Evolutionary conservation across 1,284 basidiomycete species (phyloP), one percentile per base, ranked within the genome.

Genomic region (Pascua guehoae): DNA sequence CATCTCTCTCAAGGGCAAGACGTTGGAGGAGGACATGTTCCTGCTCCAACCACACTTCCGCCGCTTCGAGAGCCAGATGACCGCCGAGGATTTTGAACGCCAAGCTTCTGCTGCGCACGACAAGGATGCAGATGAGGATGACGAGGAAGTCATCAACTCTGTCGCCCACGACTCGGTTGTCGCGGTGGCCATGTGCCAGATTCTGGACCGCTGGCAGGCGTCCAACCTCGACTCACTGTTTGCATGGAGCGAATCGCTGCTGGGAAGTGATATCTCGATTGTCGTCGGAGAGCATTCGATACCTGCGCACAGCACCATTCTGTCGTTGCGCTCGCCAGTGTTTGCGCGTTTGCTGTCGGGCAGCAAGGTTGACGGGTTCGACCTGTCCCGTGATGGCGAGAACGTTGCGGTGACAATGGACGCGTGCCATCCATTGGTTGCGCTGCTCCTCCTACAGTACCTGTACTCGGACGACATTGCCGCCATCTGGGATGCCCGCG

Each of bases 401-500:
- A 38, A 12, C 15, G n/a, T 39, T 5, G 43, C 24, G 11, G 41
- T 58, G 39, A 37, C 16, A 5, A 55, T 73, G 17, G 61, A 69
- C 36, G 70, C 60, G 9, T 67, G 64, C 40, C 69, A 73, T 51
- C 74, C 72, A 0, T 77, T 92, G 4, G 81, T 91, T 0, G 78
- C 88, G 5, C 81, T 97, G 10, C 81, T 97, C 24, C 79, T 98
- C 8, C 72, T 96, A 15, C 83, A 87, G 48, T 98, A 95, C 70
- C 72, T 98, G 12, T 98, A 98, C 77, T 84, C 89, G 2, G 94
- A 98, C 72, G 83, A 87, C 36, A 73, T 94, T 0, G 81, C 89
- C 8, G 85, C 91, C 0, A 71, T 95, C 8, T 96, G 92, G 91
- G 93, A 97, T 68, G 80, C 82, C 12, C 85, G 91, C 12, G 81